phyloP scores from a whole-genome alignment of 225 moss, liverwort and hornwort species.

The Rhytidiadelphus loreus region DNA sequence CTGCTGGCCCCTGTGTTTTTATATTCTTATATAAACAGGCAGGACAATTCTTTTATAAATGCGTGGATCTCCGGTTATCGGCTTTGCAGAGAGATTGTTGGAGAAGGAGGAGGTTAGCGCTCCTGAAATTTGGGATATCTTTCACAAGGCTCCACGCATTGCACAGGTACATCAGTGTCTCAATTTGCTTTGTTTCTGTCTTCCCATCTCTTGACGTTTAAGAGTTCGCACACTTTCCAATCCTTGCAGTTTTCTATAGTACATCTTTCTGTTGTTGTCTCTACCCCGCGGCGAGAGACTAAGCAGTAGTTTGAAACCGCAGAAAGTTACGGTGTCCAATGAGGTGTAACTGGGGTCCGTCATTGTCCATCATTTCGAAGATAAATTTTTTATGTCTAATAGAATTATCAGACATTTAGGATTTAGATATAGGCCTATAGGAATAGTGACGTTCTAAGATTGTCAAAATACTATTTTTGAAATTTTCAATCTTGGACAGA shows the following conservation, averaged over 20 bases:
- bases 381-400: neutral
- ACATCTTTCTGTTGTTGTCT: neutral
- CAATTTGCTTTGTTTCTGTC: neutral
- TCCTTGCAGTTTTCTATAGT: neutral
- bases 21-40: neutral
- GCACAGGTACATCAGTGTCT: conserved; percentile 50
- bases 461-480: neutral
- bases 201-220: neutral
- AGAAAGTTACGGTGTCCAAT: neutral
- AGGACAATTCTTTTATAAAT: neutral
- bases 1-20: neutral
- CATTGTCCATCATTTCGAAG: neutral
- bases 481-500: neutral
- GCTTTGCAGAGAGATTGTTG: conserved; percentile 64
- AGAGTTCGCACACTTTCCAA: neutral
- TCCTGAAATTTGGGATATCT: conserved; percentile 89
- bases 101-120: conserved; percentile 80
- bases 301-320: neutral
- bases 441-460: neutral
- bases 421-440: neutral
- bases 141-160: conserved; percentile 76
- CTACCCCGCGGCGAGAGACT: neutral
- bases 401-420: neutral
- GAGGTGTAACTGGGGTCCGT: too few species aligned
- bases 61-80: neutral